Conservation (phyloP, 1,139 yeast species). For the Candida anutae region DNA sequence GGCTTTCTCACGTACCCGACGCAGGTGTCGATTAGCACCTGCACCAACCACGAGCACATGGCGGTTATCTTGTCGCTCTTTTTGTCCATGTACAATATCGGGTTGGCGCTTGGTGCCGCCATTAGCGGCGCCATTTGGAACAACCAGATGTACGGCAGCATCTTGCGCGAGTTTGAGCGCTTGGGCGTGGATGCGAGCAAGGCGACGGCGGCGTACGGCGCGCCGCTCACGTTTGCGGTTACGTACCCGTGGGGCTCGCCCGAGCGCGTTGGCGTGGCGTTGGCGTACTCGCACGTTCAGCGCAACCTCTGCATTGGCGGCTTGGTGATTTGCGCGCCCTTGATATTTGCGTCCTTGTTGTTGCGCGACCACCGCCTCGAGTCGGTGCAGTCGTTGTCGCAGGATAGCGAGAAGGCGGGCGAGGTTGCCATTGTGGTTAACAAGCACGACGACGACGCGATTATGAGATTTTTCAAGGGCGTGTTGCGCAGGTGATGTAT, state of each 20-base stretch:
- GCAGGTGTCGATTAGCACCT: slow-evolving; percentile 57
- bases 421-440: slow-evolving; percentile 33
- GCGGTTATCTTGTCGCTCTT: slow-evolving; percentile 54
- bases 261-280: slow-evolving; percentile 47
- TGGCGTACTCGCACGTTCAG: slow-evolving; percentile 55
- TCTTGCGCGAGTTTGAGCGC: slow-evolving; percentile 11
- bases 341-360: slow-evolving; percentile 40
- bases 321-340: slow-evolving; percentile 45
- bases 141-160: slow-evolving; percentile 27
- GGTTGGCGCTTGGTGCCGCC: slow-evolving; percentile 48
- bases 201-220: slow-evolving; percentile 43
- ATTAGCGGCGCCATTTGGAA: slow-evolving; percentile 67
- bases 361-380: slow-evolving; percentile 48
- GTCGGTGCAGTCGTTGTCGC: slow-evolving; percentile 28
- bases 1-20: slow-evolving; percentile 64
- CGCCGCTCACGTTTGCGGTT: slow-evolving; percentile 42
- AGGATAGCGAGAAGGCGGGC: slow-evolving; percentile 16
- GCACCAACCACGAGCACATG: slow-evolving; percentile 57
- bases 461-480: too few species aligned
- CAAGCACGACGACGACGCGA: slow-evolving; percentile 27
- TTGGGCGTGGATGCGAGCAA: slow-evolving; percentile 13
- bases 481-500: too few species aligned
- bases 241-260: slow-evolving; percentile 54
- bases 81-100: slow-evolving; percentile 50
- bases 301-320: slow-evolving; percentile 51